Conservation (phyloP, 495 filamentous ascomycete species). For the Pyrenula massariospora region DNA sequence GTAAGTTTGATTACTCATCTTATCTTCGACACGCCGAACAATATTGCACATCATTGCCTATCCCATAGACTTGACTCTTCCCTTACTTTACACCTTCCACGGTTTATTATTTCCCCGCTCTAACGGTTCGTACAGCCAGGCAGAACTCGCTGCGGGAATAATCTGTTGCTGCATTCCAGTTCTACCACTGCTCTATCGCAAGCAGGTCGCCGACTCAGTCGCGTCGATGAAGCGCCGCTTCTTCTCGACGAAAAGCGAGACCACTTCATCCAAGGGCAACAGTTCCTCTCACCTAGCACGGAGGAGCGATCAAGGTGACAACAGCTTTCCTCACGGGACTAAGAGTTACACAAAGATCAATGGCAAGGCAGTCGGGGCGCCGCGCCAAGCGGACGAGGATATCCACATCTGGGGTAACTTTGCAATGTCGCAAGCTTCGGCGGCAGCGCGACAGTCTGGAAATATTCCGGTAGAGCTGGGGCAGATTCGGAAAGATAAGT, state of each 20-base stretch:
- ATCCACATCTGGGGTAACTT: too few relatives aligned
- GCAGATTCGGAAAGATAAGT: too few relatives aligned
- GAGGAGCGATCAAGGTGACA: too few relatives aligned
- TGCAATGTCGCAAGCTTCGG: too few relatives aligned
- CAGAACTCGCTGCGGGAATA: conserved; percentile 8
- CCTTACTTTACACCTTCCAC: background rate
- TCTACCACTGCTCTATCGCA: conserved; percentile 7
- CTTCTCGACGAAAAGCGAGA: background rate
- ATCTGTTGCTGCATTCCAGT: conserved; percentile 13
- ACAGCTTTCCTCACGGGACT: too few relatives aligned
- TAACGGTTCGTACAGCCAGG: conserved; percentile 1
- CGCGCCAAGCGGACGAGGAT: too few relatives aligned
- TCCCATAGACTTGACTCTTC: background rate
- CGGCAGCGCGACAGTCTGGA: too few relatives aligned
- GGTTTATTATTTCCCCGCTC: background rate
- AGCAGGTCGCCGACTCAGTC: background rate
- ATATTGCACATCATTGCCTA: background rate
- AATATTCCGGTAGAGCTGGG: too few relatives aligned
- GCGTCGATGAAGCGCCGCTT: background rate
- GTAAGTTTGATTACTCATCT: conserved; percentile 1
- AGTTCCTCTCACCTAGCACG: too few relatives aligned
- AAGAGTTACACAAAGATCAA: too few relatives aligned
- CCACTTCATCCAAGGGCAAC: too few relatives aligned
- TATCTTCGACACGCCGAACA: background rate
- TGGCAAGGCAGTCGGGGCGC: too few relatives aligned